Evolutionary conservation across 768 basidiomycete species (phyloP), one percentile per base, ranked within the genome.

Genomic region (Terana coerulea): DNA sequence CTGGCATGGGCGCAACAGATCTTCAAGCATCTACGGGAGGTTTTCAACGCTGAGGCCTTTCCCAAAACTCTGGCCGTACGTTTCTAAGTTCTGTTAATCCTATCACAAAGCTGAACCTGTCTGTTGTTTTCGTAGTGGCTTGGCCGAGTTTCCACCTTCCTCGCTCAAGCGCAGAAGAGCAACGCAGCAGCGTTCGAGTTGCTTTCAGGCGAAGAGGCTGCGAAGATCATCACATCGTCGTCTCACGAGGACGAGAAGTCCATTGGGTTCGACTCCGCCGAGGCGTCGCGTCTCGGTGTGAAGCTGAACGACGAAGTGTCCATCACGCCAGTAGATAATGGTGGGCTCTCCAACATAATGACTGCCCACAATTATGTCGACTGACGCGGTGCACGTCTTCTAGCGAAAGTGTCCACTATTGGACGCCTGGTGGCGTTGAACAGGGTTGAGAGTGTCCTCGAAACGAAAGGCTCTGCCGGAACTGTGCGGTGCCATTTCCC

Each of bases 401-500:
- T 19, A 65, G 61, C 67, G 31, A 69, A 64, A 35, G 71, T 72
- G 40, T 72, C 72, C 2, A 81, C 80, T 1, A 48, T 59, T 6
- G 82, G 81, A 10, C 78, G 68, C 50, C 69, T 84, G 9, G 68
- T 83, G 9, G 75, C 70, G 0, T 67, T 82, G 25, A 78, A 69
- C 59, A 64, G 60, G 30, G 75, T 77, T 57, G 75, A 82, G 57
- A 62, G 74, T 15, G 74, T 77, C 1, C 60, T 84, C 28, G 76
- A 81, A 60, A 71, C 75, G 0, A 55, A 67, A 37, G 75, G 71
- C 2, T 54, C 64, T 0, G 63, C 65, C n/a, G 75, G 75, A 2
- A 15, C 36, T 6, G 54, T 79, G 17, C 71, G 73, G 39, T 75
- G 71, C 48, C 81, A 83, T 64, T 83, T 83, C 62, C 81, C 83